phyloP scores from a whole-genome alignment of 805 yeast genomes.

The Candida methanosorbosa region DNA sequence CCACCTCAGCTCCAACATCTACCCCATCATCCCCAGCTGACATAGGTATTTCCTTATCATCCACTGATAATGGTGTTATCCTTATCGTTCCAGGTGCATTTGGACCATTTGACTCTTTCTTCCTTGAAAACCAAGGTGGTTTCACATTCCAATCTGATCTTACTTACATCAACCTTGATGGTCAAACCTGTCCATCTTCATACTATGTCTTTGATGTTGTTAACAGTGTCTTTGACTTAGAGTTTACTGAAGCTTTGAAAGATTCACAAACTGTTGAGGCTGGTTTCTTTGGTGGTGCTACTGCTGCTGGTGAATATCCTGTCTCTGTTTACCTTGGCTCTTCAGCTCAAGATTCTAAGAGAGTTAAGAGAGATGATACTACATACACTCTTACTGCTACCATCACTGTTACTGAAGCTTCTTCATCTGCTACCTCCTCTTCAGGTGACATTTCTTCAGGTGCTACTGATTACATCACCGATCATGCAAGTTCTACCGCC shows the following conservation, averaged over 20 bases:
- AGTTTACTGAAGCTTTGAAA: not conserved
- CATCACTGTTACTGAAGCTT: not conserved
- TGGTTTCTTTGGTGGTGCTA: not conserved
- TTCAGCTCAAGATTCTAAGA: not conserved
- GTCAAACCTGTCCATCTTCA: no score
- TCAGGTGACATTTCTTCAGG: slow-evolving; percentile 1
- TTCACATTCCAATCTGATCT: not conserved
- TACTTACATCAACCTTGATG: not conserved
- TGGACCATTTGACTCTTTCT: not conserved
- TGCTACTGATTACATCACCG: not conserved
- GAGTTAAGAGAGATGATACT: not conserved
- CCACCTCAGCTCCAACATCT: not conserved
- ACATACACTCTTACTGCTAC: not conserved
- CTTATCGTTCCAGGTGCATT: not conserved
- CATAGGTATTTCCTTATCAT: not conserved
- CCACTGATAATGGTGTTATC: not conserved
- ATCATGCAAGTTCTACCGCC: not conserved
- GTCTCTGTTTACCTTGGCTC: not conserved
- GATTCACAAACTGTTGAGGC: not conserved
- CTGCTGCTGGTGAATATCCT: not conserved
- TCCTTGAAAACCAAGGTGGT: no score
- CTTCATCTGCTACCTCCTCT: not conserved
- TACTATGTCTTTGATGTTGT: not conserved
- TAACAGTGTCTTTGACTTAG: not conserved
- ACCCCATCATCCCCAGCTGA: not conserved